Evolutionary conservation across 2,329 filamentous ascomycete genomes (phyloP).

Genomic region (Podosphaera aphanis): DNA sequence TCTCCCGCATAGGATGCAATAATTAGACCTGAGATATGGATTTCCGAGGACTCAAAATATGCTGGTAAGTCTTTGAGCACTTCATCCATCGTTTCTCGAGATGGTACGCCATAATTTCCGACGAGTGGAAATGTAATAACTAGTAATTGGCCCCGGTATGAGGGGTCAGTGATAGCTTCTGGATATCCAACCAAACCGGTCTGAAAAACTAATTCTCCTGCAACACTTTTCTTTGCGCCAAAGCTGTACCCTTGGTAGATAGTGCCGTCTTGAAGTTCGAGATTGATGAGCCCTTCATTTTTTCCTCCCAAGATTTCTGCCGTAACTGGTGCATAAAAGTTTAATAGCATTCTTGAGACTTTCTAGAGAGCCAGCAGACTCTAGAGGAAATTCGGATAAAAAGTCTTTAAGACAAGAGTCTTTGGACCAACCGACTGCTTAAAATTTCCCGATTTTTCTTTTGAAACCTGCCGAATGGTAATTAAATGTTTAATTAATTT

Average conservation of each 20-base stretch:
- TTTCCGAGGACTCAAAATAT: slow-evolving; percentile 78
- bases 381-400: too few species aligned
- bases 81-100: slow-evolving; percentile 61
- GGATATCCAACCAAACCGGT: slow-evolving; percentile 98
- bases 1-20: slow-evolving; percentile 83
- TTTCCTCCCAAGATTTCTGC: slow-evolving; percentile 6
- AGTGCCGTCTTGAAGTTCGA: slow-evolving; percentile 81
- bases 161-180: slow-evolving; percentile 73
- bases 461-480: too few species aligned
- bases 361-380: too few species aligned
- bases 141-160: slow-evolving; percentile 78
- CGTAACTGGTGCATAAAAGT: slow-evolving; percentile 5
- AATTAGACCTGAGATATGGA: slow-evolving; percentile 82
- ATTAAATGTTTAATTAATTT: too few species aligned
- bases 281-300: slow-evolving; percentile 46
- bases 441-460: too few species aligned
- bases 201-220: slow-evolving; percentile 96
- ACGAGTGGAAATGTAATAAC: slow-evolving; percentile 90
- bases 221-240: slow-evolving; percentile 78
- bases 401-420: too few species aligned
- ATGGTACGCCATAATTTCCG: slow-evolving; percentile 93
- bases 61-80: slow-evolving; percentile 69
- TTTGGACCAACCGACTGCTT: too few species aligned
- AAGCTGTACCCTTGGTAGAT: slow-evolving; percentile 92
- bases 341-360: not conserved